Base-by-base conservation (phyloP, 2,329 filamentous ascomycete species). In the Chaetomiaceae sp. region DNA sequence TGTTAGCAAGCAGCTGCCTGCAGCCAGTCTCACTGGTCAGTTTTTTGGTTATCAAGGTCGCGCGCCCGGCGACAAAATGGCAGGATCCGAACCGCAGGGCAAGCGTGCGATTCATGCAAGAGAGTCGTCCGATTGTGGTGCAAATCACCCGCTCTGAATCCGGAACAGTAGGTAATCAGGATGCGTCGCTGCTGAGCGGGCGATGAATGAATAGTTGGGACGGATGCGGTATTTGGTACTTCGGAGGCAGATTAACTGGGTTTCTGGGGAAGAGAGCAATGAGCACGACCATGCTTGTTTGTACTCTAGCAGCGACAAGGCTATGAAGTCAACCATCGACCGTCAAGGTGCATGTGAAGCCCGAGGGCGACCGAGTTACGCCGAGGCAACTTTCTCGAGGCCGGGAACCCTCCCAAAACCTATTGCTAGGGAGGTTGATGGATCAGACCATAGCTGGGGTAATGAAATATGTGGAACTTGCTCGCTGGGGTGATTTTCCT, bases 331-430 rank as follows among this genome's bases (percentile, higher is more conserved):
- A 48, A 44, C 23, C 29, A 10, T 20, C 38, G 49, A 47, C 45
- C 41, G 37, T 47, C 51, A 48, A n/a, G 46, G 49, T 48, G 55
- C 60, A 62, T 61, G 60, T 62, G 60, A 60, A 57, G 58, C 58
- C 55, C 42, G 57, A 29, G n/a, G 40, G 23, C 21, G 49, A 40
- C 56, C 56, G 54, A 56, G 37, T 38, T 29, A 33, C 58, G 56
- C 59, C 59, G 58, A 60, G 59, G 59, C 58, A 61, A 55, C 46
- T 57, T 44, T 34, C n/a, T 37, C 7, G 33, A 38, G 45, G 34
- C n/a, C n/a, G n/a, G n/a, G n/a, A n/a, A n/a, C n/a, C n/a, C n/a
- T n/a, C n/a, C n/a, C n/a, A n/a, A 5, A 37, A 29, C 13, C 9
- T 11, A 4, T n/a, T 27, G 23, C 20, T 23, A 5, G 14, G 21